phyloP scores from a whole-genome alignment of 2,329 filamentous ascomycete genomes.

The Botryotinia globosa region DNA sequence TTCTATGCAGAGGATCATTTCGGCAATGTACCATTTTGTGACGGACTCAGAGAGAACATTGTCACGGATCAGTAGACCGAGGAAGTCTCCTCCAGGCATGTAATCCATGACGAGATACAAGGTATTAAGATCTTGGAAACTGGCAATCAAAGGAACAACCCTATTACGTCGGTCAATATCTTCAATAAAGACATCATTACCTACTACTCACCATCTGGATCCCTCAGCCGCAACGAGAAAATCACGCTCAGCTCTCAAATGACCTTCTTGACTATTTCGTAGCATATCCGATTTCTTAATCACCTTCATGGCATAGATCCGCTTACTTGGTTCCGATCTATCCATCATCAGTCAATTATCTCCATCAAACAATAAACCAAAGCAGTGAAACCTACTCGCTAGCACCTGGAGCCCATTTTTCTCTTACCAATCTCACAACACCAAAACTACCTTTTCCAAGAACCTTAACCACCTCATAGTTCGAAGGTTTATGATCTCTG shows the following conservation, averaged over 20 bases:
- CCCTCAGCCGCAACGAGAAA: conserved; percentile 85
- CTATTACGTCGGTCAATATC: conserved; percentile 39
- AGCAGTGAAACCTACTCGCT: conserved; percentile 24
- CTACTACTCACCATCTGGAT: conserved; percentile 64
- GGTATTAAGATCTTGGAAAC: conserved; percentile 81
- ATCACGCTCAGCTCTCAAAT: conserved; percentile 85
- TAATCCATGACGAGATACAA: conserved; percentile 98
- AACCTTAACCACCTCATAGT: conserved; percentile 79
- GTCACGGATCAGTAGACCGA: conserved; percentile 80
- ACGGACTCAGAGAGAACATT: conserved; percentile 76
- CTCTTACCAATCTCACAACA: conserved; percentile 79
- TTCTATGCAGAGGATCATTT: conserved; percentile 95
- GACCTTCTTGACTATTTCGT: conserved; percentile 84
- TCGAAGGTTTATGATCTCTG: conserved; percentile 52
- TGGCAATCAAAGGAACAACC: conserved; percentile 83
- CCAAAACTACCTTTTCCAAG: conserved; percentile 95
- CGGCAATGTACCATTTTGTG: conserved; percentile 83
- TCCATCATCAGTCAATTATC: neutral
- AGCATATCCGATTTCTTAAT: conserved; percentile 95
- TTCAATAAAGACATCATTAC: neutral
- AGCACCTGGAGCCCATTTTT: conserved; percentile 44
- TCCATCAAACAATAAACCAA: neutral
- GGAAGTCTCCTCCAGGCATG: conserved; percentile 94
- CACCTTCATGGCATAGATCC: conserved; percentile 94
- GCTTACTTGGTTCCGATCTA: conserved; percentile 39